phyloP scores from a whole-genome alignment of 1,284 basidiomycete species.

The Hortiboletus rubellus region DNA sequence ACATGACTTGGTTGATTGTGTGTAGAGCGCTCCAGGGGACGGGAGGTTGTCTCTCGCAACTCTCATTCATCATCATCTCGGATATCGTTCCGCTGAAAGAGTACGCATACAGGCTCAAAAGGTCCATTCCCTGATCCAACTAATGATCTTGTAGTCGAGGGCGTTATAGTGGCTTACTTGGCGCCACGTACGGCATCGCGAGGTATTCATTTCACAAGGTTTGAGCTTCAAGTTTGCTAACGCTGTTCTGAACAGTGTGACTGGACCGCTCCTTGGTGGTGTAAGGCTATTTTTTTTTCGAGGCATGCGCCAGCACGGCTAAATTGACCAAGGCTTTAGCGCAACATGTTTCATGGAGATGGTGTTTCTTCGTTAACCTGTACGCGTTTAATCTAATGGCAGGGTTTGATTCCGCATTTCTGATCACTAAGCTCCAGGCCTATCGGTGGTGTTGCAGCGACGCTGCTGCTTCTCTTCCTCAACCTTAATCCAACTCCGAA shows the following conservation, averaged over 20 bases:
- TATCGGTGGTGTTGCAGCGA: constrained; percentile 70
- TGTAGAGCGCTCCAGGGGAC: constrained; percentile 81
- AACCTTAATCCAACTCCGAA: constrained; percentile 75
- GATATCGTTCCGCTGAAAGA: constrained; percentile 79
- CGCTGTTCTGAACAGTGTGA: constrained; percentile 45
- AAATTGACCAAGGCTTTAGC: constrained; percentile 51
- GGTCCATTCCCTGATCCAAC: neutral
- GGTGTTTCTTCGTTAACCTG: constrained; percentile 80
- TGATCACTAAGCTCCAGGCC: constrained; percentile 46
- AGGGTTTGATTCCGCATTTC: neutral
- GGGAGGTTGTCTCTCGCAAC: constrained; percentile 72
- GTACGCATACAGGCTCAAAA: constrained; percentile 34
- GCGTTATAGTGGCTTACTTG: constrained; percentile 72
- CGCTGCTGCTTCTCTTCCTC: constrained; percentile 75
- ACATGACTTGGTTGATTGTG: constrained; percentile 71
- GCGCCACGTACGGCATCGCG: constrained; percentile 75
- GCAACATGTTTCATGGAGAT: constrained; percentile 73
- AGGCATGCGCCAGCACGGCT: neutral
- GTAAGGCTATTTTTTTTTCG: constrained; percentile 39
- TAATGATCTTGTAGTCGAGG: constrained; percentile 53
- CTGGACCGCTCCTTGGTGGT: constrained; percentile 74
- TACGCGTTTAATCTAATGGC: constrained; percentile 30
- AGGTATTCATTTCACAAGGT: constrained; percentile 34
- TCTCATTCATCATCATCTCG: constrained; percentile 71
- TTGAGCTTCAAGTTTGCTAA: neutral